These are phyloP conservation scores for Strobilomyces dryophilus DNA, from an alignment of 768 basidiomycete species.

Conservation along the genomic window DNA sequence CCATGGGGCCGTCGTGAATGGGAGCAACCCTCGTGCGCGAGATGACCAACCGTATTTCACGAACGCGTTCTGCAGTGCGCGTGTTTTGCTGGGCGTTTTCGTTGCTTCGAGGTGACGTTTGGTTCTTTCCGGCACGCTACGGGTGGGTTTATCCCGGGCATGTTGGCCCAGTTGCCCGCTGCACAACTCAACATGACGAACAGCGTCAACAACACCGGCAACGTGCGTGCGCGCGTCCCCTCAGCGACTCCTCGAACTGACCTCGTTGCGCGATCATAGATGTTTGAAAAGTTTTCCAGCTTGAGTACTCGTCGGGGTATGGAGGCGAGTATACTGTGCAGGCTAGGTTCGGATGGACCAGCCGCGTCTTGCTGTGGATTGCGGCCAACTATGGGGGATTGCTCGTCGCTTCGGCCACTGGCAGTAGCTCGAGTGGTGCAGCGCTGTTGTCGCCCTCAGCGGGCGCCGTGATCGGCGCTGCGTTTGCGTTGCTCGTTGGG, in stretches of 20 bases:
- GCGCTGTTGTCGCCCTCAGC: too few relatives aligned
- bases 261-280: slow-evolving; percentile 36
- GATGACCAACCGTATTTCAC: slow-evolving; percentile 84
- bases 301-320: slow-evolving; percentile 66
- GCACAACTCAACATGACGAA: slow-evolving; percentile 64
- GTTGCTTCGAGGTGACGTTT: not conserved
- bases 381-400: slow-evolving; percentile 60
- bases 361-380: slow-evolving; percentile 75
- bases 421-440: too few relatives aligned
- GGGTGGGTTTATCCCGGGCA: slow-evolving; percentile 73
- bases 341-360: slow-evolving; percentile 87
- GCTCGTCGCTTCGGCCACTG: slow-evolving; percentile 36
- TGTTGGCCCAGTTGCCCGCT: slow-evolving; percentile 68
- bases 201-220: slow-evolving; percentile 66
- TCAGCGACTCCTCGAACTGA: not conserved
- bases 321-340: slow-evolving; percentile 91
- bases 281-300: slow-evolving; percentile 87
- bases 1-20: slow-evolving; percentile 62
- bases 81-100: not conserved
- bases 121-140: slow-evolving; percentile 59
- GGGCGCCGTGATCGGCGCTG: too few relatives aligned
- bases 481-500: too few relatives aligned
- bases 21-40: slow-evolving; percentile 56
- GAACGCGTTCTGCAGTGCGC: slow-evolving; percentile 72
- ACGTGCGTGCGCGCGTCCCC: slow-evolving; percentile 43